phyloP scores from a whole-genome alignment of 768 basidiomycete genomes.

The Auricularia sp. region DNA sequence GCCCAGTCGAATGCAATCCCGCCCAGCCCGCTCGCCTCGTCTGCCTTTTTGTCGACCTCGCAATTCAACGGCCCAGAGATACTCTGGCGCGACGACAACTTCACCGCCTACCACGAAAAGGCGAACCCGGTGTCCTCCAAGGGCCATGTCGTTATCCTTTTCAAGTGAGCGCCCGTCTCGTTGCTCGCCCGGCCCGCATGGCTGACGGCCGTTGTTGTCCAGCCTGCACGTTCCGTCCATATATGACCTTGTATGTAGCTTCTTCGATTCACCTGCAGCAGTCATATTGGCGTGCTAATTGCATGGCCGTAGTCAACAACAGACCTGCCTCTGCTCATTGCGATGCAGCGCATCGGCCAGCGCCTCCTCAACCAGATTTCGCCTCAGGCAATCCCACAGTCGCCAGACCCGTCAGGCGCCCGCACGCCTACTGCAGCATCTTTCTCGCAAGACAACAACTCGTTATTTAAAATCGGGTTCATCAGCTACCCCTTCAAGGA shows the following conservation, averaged over 20 bases:
- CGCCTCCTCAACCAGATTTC: constrained; percentile 39
- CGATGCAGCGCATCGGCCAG: constrained; percentile 46
- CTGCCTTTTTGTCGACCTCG: background rate
- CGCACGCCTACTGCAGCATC: constrained; percentile 19
- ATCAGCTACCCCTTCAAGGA: constrained; percentile 73
- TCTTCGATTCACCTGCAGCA: background rate
- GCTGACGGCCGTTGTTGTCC: background rate
- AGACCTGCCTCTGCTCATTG: constrained; percentile 63
- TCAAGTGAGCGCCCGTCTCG: constrained; percentile 45
- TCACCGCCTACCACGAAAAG: constrained; percentile 64
- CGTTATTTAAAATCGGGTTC: constrained; percentile 57
- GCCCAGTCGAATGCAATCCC: constrained; percentile 39
- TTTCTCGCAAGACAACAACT: constrained; percentile 21
- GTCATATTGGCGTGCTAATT: background rate
- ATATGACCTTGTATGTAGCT: constrained; percentile 52
- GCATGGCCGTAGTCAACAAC: constrained; percentile 46
- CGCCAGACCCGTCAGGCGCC: constrained; percentile 18
- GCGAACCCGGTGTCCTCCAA: constrained; percentile 61
- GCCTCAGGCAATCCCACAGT: constrained; percentile 28
- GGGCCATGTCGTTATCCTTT: constrained; percentile 61
- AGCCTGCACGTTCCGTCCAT: constrained; percentile 74
- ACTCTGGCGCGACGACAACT: constrained; percentile 68
- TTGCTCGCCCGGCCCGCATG: background rate
- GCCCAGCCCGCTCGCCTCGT: constrained; percentile 34
- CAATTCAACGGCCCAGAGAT: constrained; percentile 47